Evolutionary conservation across 2,329 filamentous ascomycete genomes (phyloP), one percentile per base, ranked within the genome.

Genomic region (Sporothrix curviconia): DNA sequence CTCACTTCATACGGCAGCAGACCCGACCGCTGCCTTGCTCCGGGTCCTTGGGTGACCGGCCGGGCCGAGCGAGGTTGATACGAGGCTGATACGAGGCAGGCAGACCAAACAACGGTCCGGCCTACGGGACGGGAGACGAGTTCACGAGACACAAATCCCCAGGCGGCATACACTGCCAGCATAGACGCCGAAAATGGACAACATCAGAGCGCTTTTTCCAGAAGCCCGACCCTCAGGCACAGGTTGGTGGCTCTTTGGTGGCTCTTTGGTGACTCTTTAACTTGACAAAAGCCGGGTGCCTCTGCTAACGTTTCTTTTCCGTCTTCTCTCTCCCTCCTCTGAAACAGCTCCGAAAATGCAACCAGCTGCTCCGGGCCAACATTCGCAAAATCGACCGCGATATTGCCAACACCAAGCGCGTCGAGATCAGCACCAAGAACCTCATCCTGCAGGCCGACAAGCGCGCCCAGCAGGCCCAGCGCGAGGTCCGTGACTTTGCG

Each of bases 311-410:
- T 39, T 19, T 14, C 40, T 50, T 9, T 28, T 9, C 19, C 19
- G 2, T 34, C 7, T 25, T 7, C 14, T 17, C 11, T 17, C 4
- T 32, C 17, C 4, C 6, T 19, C 7, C 15, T 11, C 7, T 6
- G 3, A n/a, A n/a, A 59, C 22, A 99, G 92, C 87, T 94, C 74
- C 86, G 92, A 62, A 97, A 96, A 85, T 97, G 92, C 74, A 96
- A 96, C 72, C 78, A 84, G 61, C 83, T 97, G 61, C 87, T 99
- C 66, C 90, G 92, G 60, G 77, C 85, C 69, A 96, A 97, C 73
- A 87, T 90, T 61, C 91, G 94, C 68, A 92, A 95, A 70, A 83
- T 99, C 66, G 94, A 99, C 72, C 92, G 94, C 69, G 92, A 97
- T 74, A 92, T 99, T 69, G 74, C 80, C 55, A 79, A 85, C 63